Base-by-base conservation (phyloP, 2,329 filamentous ascomycete species). In the Fusarium lyarnte region DNA sequence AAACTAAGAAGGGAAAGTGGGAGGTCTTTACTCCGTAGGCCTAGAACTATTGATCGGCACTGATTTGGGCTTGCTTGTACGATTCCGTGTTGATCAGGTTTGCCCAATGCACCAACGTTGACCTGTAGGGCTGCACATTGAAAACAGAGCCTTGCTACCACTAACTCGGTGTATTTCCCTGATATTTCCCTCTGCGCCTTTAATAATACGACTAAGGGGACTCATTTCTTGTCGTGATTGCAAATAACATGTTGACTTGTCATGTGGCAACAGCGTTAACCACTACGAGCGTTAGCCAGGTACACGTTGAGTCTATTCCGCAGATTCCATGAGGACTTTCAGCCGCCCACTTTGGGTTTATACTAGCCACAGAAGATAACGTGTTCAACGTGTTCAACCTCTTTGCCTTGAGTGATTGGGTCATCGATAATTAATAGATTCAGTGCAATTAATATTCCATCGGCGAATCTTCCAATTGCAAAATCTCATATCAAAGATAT, bases 21-120 rank as follows among this genome's bases (percentile, higher is more conserved):
- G 27, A 63, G 41, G 42, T 43, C 25, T 25, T 25, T 25, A 5
- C 25, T 25, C 25, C 13, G 16, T 63, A 63, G 54, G 70, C 72
- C 71, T 74, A 74, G 71, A 74, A 74, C 68, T 43, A 63, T 72
- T 55, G 71, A 74, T 74, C 71, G 63, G 39, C 71, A n/a, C 42
- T 58, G 54, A 57, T 57, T 58, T 58, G 45, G 41, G 46, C 39
- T 47, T 47, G 19, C 36, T 53, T 31, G 29, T 12, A 12, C 53
- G 39, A 69, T 60, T 69, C 31, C 23, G 39, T 69, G 52, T 38
- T 64, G 51, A 53, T 58, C 66, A 38, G 41, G 25, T 38, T 47
- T 52, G 45, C 19, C 51, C 49, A 63, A 65, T 36, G 41, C 59
- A 69, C 31, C 7, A 8, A 27, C 19, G 23, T n/a, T 53, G 49